Evolutionary conservation across 1,284 basidiomycete genomes (phyloP).

Genomic region (Cutaneotrichosporon dermatis): DNA sequence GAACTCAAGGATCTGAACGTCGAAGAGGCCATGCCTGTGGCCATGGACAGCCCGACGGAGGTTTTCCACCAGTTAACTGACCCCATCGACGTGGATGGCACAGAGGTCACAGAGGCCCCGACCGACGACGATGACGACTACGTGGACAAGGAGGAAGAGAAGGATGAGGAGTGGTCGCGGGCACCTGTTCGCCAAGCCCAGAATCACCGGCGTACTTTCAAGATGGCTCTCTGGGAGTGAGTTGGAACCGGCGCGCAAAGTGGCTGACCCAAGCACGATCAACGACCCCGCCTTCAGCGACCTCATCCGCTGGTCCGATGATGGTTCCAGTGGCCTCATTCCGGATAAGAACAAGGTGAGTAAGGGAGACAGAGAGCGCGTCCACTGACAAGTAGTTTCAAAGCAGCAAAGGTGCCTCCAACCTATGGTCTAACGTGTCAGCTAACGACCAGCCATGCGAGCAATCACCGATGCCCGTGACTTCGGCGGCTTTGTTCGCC

Average conservation of each 20-base stretch:
- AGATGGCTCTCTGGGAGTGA: constrained; percentile 18
- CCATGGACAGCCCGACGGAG: background rate
- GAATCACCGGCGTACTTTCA: constrained; percentile 10
- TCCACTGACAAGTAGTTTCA: constrained; percentile 12
- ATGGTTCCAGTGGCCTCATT: constrained; percentile 10
- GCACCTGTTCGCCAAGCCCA: background rate
- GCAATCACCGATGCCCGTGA: constrained; percentile 14
- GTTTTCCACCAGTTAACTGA: background rate
- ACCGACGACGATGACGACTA: constrained; percentile 2
- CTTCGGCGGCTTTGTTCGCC: constrained; percentile 17
- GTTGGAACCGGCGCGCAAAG: background rate
- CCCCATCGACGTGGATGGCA: background rate
- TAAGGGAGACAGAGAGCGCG: background rate
- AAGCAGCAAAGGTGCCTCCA: constrained; percentile 8
- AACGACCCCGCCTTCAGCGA: constrained; percentile 5
- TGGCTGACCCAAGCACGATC: constrained; percentile 8
- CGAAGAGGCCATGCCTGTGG: background rate
- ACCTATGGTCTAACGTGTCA: no score
- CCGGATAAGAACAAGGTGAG: constrained; percentile 11
- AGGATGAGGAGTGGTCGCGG: background rate
- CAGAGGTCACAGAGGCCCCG: background rate
- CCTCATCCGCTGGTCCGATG: constrained; percentile 9
- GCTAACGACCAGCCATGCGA: constrained; percentile 14
- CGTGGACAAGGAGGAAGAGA: background rate
- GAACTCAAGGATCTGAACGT: no score